Evolutionary conservation across 1,284 basidiomycete species (phyloP), one percentile per base, ranked within the genome.

Genomic region (Boletellus deceptivus): DNA sequence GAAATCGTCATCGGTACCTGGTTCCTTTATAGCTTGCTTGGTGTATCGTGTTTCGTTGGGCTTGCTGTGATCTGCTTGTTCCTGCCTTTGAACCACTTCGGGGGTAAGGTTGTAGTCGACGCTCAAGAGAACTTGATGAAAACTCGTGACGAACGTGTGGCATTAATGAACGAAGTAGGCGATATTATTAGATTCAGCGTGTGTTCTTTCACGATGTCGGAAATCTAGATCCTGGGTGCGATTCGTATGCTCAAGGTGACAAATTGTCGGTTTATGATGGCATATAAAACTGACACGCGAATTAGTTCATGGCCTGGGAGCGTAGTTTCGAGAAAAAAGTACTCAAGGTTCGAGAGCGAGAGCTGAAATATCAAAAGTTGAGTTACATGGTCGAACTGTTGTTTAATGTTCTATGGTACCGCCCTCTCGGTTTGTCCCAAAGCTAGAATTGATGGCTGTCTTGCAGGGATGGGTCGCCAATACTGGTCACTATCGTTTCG

Each of bases 231-330:
- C 48, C 74, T 97, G 7, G 89, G 90, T 44, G 91, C 83, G 3
- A 93, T 97, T 55, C 79, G 92, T n/a, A 95, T 96, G 91, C 81
- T 96, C 60, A 96, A 97, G 76, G 83, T 84, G 49, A 37, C 53
- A 39, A 35, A 2, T 6, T 20, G 42, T 46, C 0, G 8, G 35
- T 48, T 25, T n/a, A 7, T 10, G 4, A 44, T 38, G 14, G 0
- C 13, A 11, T n/a, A 2, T 39, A 13, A 31, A n/a, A 17, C 34
- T 62, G 40, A 70, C 43, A 3, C 25, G 35, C 8, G 8, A 22
- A 20, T 22, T 55, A 89, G 83, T 94, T 94, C 69, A 94, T 95
- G 91, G 91, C 91, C 10, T 95, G 93, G 93, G 94, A 97, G 70
- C 82, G 90, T 18, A 90, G 84, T 60, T 96, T 96, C 61, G 92